Evolutionary conservation across 257 asterid genomes (phyloP), one percentile per base, ranked within the genome.

Genomic region (Solanum piurae): DNA sequence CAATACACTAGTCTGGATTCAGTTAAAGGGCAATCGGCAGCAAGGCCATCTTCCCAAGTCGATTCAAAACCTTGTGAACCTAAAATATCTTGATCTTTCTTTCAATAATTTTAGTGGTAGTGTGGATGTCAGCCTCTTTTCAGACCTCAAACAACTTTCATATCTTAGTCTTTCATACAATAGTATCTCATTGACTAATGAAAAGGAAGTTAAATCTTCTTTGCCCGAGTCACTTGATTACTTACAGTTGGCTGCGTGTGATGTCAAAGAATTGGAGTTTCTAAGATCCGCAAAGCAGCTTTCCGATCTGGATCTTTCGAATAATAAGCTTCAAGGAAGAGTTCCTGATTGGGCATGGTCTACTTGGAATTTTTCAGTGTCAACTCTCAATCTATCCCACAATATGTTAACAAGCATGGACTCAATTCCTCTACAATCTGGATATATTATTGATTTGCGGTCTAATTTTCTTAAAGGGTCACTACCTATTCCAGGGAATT

Each of bases 231-330:
- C 38, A 29, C 75, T 69, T 29, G 5, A 0, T 3, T 1, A 0
- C 2, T 27, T 66, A 66, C 0, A 0, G 0, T 66, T 25, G 36
- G 74, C 74, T 2, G 21, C 36, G 0, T 66, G 74, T 66, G 36
- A 12, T 0, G 74, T 66, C 2, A 27, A 66, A 12, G 74, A 66
- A 66, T 27, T 66, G 74, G 16, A 69, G 36, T 69, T 69, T 69
- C 34, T 69, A 27, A 29, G 74, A 66, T 66, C 9, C 18, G 36
- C 9, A 5, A 25, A 25, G 36, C 0, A 27, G 4, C 74, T 27
- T 1, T 2, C 1, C 0, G 3, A 2, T 0, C 5, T 66, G 36
- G 74, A 66, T 66, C 36, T 66, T 66, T 66, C 36, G 12, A 12
- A 27, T 27, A 66, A 66, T 11, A 66, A 69, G 23, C 0, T 68